Conservation (phyloP, 2,329 filamentous ascomycete genomes). For the Anthostomella pinea region DNA sequence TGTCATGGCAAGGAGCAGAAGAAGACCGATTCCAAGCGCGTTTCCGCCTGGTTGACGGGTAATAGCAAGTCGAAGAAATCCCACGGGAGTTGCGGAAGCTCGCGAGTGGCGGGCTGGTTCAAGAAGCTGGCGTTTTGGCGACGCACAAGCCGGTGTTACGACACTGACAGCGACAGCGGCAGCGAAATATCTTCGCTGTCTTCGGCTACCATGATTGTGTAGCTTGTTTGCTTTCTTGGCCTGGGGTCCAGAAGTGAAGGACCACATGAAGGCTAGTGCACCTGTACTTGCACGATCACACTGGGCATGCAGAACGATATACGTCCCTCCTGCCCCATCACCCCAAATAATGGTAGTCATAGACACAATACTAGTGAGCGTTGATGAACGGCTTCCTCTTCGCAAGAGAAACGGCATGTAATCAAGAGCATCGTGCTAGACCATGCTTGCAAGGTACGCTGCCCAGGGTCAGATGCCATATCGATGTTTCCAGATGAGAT, state of each 20-base stretch:
- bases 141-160: neutral
- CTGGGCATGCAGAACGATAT: too few relatives aligned
- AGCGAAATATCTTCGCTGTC: slow-evolving; percentile 15
- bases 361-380: too few relatives aligned
- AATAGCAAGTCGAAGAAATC: slow-evolving; percentile 1
- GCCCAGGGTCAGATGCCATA: too few relatives aligned
- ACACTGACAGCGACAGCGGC: slow-evolving; percentile 12
- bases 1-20: slow-evolving; percentile 5
- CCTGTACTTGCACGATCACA: too few relatives aligned
- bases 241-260: neutral
- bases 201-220: slow-evolving; percentile 10
- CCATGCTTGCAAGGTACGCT: too few relatives aligned
- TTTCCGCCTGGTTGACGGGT: slow-evolving; percentile 5
- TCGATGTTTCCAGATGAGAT: too few relatives aligned
- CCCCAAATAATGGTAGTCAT: too few relatives aligned
- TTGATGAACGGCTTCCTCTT: too few relatives aligned
- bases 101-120: slow-evolving; percentile 12
- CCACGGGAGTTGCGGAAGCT: slow-evolving; percentile 1
- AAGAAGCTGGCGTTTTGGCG: slow-evolving; percentile 23
- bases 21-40: neutral
- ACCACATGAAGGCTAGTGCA: neutral
- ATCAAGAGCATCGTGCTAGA: too few relatives aligned
- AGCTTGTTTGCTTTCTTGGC: neutral
- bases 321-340: too few relatives aligned
- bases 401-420: too few relatives aligned